Percentiles rank a stretch among this genome's conserved stretches.
Evolutionary conservation across 129 eudicot genomes (phyloP).

Genomic region (Chrysanthemum lavandulifolium): DNA sequence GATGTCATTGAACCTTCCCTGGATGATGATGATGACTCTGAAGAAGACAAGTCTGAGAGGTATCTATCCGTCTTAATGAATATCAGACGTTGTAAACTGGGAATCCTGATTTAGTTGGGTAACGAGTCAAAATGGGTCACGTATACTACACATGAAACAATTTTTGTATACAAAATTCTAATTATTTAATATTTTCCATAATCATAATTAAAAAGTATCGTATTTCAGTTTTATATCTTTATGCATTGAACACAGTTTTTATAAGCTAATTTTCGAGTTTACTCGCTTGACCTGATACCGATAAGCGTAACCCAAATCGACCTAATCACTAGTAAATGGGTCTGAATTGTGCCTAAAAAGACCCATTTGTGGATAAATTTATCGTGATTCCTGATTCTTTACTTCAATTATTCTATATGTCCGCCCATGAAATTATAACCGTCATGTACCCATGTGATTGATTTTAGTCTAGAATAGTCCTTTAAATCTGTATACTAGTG

Average conservation of each 20-base stretch:
- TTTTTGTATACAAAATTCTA: not conserved
- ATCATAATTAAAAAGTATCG: no score
- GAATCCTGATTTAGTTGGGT: not conserved
- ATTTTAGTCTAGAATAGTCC: not conserved
- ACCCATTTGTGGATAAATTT: not conserved
- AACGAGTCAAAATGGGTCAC: not conserved
- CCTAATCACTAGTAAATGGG: not conserved
- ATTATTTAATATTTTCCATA: no score
- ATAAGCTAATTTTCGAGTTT: not conserved
- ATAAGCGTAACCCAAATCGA: not conserved
- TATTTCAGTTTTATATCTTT: not conserved
- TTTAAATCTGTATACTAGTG: not conserved
- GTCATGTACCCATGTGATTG: not conserved
- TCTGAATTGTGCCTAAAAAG: not conserved
- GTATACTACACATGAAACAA: not conserved
- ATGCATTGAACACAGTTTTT: not conserved
- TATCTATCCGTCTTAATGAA: slow-evolving; percentile 24
- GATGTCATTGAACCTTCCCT: slow-evolving; percentile 85
- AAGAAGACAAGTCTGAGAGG: slow-evolving; percentile 73
- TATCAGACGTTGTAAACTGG: not conserved
- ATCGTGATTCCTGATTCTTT: not conserved
- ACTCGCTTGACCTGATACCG: not conserved
- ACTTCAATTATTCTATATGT: not conserved
- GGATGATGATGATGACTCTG: slow-evolving; percentile 68
- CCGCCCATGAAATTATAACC: not conserved